Percentiles rank a stretch among this genome's conserved stretches.
Conservation (phyloP, 352 stramenopile genomes). For the Phytophthora constricta region DNA sequence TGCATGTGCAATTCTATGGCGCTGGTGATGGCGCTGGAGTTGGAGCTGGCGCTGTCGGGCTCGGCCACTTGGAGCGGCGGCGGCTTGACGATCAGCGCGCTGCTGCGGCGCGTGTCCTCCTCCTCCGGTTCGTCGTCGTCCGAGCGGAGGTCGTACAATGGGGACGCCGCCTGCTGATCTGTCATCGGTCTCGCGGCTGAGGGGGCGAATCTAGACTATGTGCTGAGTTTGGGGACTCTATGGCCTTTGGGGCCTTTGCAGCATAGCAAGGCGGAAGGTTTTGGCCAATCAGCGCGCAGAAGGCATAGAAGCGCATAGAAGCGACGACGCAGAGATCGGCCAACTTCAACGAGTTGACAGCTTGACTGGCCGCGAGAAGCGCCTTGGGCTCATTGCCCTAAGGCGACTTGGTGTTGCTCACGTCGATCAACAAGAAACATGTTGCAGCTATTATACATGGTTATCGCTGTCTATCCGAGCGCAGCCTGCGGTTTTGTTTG, state of each 20-base stretch:
- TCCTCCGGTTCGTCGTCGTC: constrained; percentile 43
- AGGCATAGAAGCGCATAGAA: too few relatives aligned
- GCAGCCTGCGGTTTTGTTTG: too few relatives aligned
- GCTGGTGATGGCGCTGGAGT: too few relatives aligned
- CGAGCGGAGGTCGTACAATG: constrained; percentile 20
- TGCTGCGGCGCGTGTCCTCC: constrained; percentile 33
- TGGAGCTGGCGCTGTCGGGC: too few relatives aligned
- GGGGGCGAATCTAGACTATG: constrained; percentile 9
- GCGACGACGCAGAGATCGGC: background rate
- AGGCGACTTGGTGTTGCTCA: background rate
- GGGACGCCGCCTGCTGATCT: constrained; percentile 17
- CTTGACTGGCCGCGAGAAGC: background rate
- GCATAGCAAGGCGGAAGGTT: background rate
- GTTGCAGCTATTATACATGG: too few relatives aligned
- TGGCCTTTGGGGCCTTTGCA: background rate
- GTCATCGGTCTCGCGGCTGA: constrained; percentile 30
- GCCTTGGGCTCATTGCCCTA: background rate
- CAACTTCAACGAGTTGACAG: background rate
- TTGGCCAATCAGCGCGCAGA: background rate
- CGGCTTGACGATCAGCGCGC: constrained; percentile 37
- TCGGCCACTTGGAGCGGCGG: constrained; percentile 25
- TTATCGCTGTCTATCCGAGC: too few relatives aligned
- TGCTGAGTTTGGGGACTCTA: background rate
- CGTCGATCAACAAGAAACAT: constrained; percentile 2
- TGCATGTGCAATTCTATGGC: background rate